Conservation (phyloP, 176 grass and related monocot species). For the Juncus inflexus region DNA sequence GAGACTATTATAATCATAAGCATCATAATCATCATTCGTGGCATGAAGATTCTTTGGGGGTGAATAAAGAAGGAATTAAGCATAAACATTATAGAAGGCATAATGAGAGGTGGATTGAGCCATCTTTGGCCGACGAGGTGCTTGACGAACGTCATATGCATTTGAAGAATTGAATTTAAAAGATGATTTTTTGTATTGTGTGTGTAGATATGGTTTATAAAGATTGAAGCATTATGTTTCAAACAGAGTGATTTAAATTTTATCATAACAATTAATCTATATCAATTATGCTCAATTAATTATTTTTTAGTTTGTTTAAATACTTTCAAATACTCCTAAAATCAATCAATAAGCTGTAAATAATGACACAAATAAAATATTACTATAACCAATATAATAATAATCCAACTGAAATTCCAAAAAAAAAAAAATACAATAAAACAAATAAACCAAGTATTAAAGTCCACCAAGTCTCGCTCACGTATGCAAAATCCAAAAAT, state of each 20-base stretch:
- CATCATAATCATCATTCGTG: constrained; percentile 7
- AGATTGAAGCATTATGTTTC: too few species aligned
- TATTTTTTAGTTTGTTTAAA: too few species aligned
- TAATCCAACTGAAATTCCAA: background rate
- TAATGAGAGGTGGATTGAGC: constrained; percentile 6
- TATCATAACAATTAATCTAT: too few species aligned
- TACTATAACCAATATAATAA: background rate
- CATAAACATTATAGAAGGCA: constrained; percentile 30
- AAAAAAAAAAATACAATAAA: constrained; percentile 18
- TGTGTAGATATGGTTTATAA: too few species aligned
- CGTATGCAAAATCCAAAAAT: too few species aligned
- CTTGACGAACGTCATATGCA: background rate
- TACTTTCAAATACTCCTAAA: too few species aligned
- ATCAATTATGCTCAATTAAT: too few species aligned
- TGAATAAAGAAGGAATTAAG: constrained; percentile 20
- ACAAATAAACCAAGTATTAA: constrained; percentile 2
- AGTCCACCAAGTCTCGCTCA: background rate
- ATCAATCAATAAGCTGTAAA: too few species aligned
- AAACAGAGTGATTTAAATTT: too few species aligned
- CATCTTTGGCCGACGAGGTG: background rate
- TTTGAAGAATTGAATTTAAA: background rate
- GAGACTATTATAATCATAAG: background rate
- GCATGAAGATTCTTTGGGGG: constrained; percentile 31
- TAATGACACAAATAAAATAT: too few species aligned
- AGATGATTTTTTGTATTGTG: background rate